Evolutionary conservation across 2,329 filamentous ascomycete species (phyloP).

Genomic region (Sporothrix brunneoviolacea): DNA sequence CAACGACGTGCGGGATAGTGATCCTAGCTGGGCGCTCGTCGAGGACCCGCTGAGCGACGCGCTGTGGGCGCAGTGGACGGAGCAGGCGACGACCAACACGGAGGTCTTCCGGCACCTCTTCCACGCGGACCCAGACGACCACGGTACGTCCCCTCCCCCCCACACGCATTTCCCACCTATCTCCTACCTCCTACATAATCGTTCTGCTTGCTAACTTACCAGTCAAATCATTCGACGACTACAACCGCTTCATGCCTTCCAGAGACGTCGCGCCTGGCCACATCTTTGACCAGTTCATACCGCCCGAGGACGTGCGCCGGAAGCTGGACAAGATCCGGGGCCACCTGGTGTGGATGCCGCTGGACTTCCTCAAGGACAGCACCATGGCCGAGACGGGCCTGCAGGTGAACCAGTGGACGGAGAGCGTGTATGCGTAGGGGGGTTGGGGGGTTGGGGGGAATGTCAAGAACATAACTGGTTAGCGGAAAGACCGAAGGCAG

Average conservation of each 20-base stretch:
- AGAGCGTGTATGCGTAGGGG: constrained; percentile 70
- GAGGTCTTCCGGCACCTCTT: constrained; percentile 71
- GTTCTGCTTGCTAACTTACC: no score
- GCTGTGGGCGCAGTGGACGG: constrained; percentile 63
- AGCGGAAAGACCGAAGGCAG: no score
- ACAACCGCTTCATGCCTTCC: constrained; percentile 68
- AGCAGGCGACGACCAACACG: constrained; percentile 63
- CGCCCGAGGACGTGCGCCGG: constrained; percentile 62
- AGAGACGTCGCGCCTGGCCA: constrained; percentile 74
- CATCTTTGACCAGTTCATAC: constrained; percentile 73
- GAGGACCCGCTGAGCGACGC: constrained; percentile 63
- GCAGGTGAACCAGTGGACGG: constrained; percentile 78
- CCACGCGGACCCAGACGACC: constrained; percentile 82
- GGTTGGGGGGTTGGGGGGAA: no score
- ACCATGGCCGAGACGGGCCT: constrained; percentile 86
- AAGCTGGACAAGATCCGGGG: constrained; percentile 77
- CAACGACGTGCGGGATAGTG: constrained; percentile 56
- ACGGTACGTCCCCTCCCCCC: constrained; percentile 43
- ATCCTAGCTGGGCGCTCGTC: constrained; percentile 58
- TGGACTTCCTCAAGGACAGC: constrained; percentile 76
- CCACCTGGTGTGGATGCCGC: constrained; percentile 91
- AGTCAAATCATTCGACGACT: constrained; percentile 84
- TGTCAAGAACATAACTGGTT: no score
- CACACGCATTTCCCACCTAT: background rate
- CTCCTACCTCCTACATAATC: constrained; percentile 26